phyloP scores from a whole-genome alignment of 805 yeast genomes.

The Ogataea pignaliae region DNA sequence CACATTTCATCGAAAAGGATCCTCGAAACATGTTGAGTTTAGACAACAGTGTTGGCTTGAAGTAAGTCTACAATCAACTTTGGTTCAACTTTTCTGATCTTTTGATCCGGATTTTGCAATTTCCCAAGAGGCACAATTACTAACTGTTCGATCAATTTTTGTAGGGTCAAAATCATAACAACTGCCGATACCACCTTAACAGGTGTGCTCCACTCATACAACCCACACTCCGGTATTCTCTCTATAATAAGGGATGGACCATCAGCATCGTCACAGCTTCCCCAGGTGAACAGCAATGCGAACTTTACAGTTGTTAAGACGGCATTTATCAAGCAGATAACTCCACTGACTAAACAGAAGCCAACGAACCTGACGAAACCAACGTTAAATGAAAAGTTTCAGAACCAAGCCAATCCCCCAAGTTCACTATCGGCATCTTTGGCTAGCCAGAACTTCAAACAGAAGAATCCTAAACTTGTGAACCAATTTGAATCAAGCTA shows the following conservation, averaged over 20 bases:
- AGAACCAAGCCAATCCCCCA: conserved; percentile 16
- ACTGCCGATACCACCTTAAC: conserved; percentile 49
- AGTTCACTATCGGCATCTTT: conserved; percentile 13
- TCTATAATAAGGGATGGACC: conserved; percentile 30
- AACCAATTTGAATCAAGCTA: conserved; percentile 20
- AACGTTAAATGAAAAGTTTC: conserved; percentile 21
- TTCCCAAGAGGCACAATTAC: conserved; percentile 3
- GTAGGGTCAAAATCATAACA: conserved; percentile 59
- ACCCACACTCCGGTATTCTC: conserved; percentile 43
- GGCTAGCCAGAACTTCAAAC: conserved; percentile 15
- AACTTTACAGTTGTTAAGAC: conserved; percentile 51
- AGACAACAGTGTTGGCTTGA: conserved; percentile 31
- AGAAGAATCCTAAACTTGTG: conserved; percentile 14
- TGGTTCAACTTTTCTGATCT: not conserved
- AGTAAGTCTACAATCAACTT: conserved; percentile 21
- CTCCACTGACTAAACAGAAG: conserved; percentile 38
- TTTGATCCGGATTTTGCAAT: not conserved
- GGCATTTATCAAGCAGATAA: conserved; percentile 51
- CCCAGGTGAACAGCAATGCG: conserved; percentile 11
- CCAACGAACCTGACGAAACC: conserved; percentile 9
- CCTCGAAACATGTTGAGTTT: conserved; percentile 21
- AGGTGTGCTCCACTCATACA: conserved; percentile 65
- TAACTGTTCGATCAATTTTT: not conserved
- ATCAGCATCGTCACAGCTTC: conserved; percentile 16
- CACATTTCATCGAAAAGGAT: not conserved